Conservation (phyloP, 768 basidiomycete genomes). For the Boletus rufocinnamomeus region DNA sequence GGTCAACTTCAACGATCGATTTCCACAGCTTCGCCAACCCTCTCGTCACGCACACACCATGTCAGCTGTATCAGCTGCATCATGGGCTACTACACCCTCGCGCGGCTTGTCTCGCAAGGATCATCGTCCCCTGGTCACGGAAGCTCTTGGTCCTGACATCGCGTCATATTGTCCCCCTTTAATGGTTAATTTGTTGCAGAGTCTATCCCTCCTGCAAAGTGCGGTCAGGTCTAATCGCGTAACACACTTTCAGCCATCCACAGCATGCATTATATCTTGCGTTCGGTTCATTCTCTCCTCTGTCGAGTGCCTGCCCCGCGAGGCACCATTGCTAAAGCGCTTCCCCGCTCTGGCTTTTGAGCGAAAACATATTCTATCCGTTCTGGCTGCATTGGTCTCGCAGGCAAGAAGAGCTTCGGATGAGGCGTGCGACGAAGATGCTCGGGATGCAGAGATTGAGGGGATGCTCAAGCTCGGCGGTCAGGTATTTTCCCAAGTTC, state of each 20-base stretch:
- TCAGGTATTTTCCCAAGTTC: conserved; percentile 78
- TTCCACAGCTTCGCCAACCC: conserved; percentile 34
- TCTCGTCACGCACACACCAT: conserved; percentile 51
- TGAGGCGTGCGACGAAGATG: conserved; percentile 45
- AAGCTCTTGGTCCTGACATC: conserved; percentile 49
- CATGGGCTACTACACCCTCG: conserved; percentile 54
- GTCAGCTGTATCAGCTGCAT: conserved; percentile 53
- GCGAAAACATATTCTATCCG: conserved; percentile 78
- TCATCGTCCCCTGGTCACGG: conserved; percentile 48
- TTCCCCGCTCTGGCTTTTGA: conserved; percentile 71
- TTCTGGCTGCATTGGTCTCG: conserved; percentile 79
- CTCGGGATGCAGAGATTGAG: conserved; percentile 58
- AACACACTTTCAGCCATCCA: conserved; percentile 89
- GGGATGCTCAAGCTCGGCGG: conserved; percentile 80
- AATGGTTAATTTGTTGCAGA: conserved; percentile 83
- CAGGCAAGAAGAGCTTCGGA: conserved; percentile 71
- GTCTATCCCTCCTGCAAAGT: conserved; percentile 80
- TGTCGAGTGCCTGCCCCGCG: conserved; percentile 81
- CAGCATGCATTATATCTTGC: conserved; percentile 92
- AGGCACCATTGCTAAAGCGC: conserved; percentile 68
- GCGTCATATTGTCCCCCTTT: conserved; percentile 74
- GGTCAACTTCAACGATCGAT: conserved; percentile 3
- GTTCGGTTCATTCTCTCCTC: conserved; percentile 85
- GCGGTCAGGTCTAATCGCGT: conserved; percentile 78
- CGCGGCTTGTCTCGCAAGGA: conserved; percentile 38